Evolutionary conservation across 2,329 filamentous ascomycete genomes (phyloP).

Genomic region (Nemania abortiva): DNA sequence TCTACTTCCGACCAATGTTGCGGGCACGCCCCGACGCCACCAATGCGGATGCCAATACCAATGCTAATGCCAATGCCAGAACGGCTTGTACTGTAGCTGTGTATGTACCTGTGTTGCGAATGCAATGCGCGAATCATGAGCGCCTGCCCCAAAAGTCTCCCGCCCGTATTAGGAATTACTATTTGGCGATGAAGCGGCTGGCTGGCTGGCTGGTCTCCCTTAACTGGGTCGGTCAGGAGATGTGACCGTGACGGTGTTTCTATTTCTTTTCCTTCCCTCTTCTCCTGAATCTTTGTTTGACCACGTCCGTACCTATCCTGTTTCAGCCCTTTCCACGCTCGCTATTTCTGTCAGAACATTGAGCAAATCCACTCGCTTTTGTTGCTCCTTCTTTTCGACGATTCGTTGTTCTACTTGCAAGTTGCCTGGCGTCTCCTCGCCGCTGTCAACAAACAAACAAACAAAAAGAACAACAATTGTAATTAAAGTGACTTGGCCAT

Average conservation of each 20-base stretch:
- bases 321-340: constrained; percentile 37
- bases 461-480: constrained; percentile 6
- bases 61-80: no score
- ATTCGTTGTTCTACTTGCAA: constrained; percentile 31
- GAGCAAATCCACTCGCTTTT: constrained; percentile 50
- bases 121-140: constrained; percentile 18
- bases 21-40: constrained; percentile 19
- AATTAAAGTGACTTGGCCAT: constrained; percentile 18
- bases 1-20: constrained; percentile 10
- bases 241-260: not conserved
- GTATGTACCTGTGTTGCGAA: no score
- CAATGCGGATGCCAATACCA: not conserved
- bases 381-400: constrained; percentile 39
- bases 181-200: not conserved
- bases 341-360: constrained; percentile 39
- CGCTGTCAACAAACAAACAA: constrained; percentile 13
- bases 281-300: constrained; percentile 30
- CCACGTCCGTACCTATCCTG: constrained; percentile 31
- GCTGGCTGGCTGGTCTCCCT: no score
- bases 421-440: not conserved
- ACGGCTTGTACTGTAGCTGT: no score
- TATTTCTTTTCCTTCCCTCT: constrained; percentile 25
- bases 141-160: constrained; percentile 2
- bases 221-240: not conserved
- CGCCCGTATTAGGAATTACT: constrained; percentile 12